phyloP scores from a whole-genome alignment of 2,329 filamentous ascomycete genomes.

The Onygenales sp. region DNA sequence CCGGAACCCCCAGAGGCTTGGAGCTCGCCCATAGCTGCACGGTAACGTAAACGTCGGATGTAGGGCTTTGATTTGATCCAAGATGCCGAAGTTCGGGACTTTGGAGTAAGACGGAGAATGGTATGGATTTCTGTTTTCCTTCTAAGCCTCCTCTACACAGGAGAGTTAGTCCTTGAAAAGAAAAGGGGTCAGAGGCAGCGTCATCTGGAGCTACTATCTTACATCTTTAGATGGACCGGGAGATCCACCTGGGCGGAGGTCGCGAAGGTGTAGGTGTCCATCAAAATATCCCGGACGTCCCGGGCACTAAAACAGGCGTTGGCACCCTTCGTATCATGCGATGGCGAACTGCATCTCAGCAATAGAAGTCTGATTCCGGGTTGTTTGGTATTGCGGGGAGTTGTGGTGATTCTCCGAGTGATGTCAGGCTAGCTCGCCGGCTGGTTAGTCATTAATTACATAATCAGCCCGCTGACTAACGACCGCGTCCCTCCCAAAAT shows the following conservation, averaged over 20 bases:
- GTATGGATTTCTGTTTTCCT: conserved; percentile 64
- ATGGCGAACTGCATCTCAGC: neutral
- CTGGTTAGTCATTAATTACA: too few species aligned
- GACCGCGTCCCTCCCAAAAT: too few species aligned
- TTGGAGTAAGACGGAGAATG: conserved; percentile 68
- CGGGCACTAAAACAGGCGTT: neutral
- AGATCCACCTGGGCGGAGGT: conserved; percentile 76
- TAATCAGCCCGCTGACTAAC: too few species aligned
- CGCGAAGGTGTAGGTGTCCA: conserved; percentile 96
- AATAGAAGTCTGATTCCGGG: neutral
- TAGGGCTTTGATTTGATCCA: conserved; percentile 70
- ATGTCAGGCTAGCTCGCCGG: too few species aligned
- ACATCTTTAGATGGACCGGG: conserved; percentile 57
- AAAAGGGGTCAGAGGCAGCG: neutral
- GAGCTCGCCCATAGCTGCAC: conserved; percentile 92
- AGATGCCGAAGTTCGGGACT: conserved; percentile 74
- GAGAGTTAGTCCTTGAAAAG: neutral
- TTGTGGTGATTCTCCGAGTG: neutral
- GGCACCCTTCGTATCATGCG: neutral
- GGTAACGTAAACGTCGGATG: conserved; percentile 87
- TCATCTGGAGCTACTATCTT: conserved; percentile 22
- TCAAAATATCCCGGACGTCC: neutral
- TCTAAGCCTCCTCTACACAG: conserved; percentile 59
- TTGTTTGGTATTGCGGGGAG: neutral
- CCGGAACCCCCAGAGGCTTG: conserved; percentile 82